These are phyloP conservation scores for Cardamine chenopodiifolia DNA, from an alignment of 345 rosid species.

Conservation along the genomic window DNA sequence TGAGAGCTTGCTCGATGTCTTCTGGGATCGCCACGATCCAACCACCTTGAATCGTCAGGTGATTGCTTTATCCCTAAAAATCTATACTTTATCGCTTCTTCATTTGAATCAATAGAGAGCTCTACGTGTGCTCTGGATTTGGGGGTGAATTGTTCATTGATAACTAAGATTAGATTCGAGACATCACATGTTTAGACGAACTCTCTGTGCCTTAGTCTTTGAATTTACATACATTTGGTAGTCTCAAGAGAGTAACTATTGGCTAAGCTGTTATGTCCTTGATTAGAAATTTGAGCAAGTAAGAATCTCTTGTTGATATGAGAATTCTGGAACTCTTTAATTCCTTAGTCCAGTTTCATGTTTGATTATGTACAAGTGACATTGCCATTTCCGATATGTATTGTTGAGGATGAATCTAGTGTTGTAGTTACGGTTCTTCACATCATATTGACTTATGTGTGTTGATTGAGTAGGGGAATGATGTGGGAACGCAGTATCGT, in stretches of 20 bases:
- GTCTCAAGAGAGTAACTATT: not conserved
- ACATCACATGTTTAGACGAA: too few species aligned
- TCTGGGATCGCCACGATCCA: constrained; percentile 87
- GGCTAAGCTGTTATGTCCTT: not conserved
- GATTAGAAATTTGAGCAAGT: not conserved
- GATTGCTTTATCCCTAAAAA: constrained; percentile 5
- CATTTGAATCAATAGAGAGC: not conserved
- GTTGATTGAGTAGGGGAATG: constrained; percentile 57
- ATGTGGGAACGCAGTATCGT: constrained; percentile 81
- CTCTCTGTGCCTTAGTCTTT: not conserved
- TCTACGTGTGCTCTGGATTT: not conserved
- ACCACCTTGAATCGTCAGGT: constrained; percentile 87
- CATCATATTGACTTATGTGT: constrained; percentile 11
- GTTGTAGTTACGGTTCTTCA: constrained; percentile 4
- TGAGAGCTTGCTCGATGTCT: constrained; percentile 58
- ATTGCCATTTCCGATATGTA: not conserved
- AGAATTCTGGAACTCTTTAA: too few species aligned
- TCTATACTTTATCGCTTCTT: constrained; percentile 10
- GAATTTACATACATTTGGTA: not conserved
- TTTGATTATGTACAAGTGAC: constrained; percentile 6
- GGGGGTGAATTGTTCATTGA: not conserved
- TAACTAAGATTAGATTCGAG: not conserved
- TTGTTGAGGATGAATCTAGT: not conserved
- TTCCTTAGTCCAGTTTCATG: not conserved
- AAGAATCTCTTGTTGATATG: not conserved